Evolutionary conservation across 306 rosid genomes (phyloP).

Genomic region (Acacia acuminata): DNA sequence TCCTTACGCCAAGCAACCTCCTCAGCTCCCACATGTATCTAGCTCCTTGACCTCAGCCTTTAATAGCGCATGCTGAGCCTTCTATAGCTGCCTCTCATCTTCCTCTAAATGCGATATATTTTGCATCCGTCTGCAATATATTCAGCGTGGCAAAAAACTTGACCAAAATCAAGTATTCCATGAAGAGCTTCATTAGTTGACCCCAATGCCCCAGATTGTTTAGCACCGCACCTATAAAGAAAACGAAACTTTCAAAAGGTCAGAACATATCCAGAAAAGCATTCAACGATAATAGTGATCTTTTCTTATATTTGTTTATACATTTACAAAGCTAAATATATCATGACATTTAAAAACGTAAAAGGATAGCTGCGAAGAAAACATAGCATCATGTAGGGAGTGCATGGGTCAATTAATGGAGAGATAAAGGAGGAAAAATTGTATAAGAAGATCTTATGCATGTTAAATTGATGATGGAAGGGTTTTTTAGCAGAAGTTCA

Average conservation of each 20-base stretch:
- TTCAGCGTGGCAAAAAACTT: constrained; percentile 9
- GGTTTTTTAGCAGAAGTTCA: not conserved
- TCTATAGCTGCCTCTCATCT: no score
- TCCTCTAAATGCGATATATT: no score
- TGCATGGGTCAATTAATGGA: not conserved
- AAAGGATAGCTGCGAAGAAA: not conserved
- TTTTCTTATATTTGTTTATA: constrained; percentile 10
- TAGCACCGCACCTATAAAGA: constrained; percentile 70
- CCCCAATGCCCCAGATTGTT: constrained; percentile 71
- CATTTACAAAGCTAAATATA: constrained; percentile 20
- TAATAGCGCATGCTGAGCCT: no score
- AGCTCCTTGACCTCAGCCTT: no score
- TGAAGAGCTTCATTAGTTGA: constrained; percentile 66
- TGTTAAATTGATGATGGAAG: not conserved
- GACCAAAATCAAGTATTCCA: constrained; percentile 97
- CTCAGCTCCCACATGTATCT: no score
- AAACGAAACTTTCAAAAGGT: constrained; percentile 3
- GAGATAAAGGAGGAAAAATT: not conserved
- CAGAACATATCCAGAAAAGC: constrained; percentile 11
- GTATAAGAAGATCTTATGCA: not conserved
- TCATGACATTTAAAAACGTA: not conserved
- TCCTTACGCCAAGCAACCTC: no score
- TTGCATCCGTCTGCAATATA: no score
- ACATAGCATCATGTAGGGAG: not conserved
- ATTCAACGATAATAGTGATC: not conserved